phyloP scores from a whole-genome alignment of 2,329 filamentous ascomycete species.

The Nemania sp. region DNA sequence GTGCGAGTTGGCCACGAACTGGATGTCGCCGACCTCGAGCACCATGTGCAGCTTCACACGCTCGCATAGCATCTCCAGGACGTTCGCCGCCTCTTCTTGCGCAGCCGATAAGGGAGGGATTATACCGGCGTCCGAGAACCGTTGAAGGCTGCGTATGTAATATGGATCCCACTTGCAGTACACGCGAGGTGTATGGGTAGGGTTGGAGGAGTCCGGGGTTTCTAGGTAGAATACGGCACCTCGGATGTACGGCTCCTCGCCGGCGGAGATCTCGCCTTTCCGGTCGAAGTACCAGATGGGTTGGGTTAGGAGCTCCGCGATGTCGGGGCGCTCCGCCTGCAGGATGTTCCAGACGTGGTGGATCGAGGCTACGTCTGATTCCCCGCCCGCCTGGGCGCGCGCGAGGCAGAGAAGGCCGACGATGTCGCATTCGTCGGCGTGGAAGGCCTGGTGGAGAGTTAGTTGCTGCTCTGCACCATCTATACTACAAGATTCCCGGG shows the following conservation, averaged over 20 bases:
- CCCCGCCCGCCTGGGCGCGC: slow-evolving; percentile 77
- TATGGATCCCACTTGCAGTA: slow-evolving; percentile 92
- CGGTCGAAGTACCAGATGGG: slow-evolving; percentile 93
- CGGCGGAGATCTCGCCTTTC: slow-evolving; percentile 78
- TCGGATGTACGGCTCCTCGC: slow-evolving; percentile 74
- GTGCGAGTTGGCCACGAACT: slow-evolving; percentile 81
- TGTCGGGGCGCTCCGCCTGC: slow-evolving; percentile 74
- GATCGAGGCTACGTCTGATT: slow-evolving; percentile 77
- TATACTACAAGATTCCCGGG: neutral
- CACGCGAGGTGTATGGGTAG: slow-evolving; percentile 63
- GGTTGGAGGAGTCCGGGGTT: slow-evolving; percentile 45
- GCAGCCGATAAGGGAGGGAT: slow-evolving; percentile 72
- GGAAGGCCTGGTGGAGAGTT: slow-evolving; percentile 56
- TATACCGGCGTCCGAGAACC: slow-evolving; percentile 72
- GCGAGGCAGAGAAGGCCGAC: slow-evolving; percentile 83
- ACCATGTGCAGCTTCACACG: slow-evolving; percentile 80
- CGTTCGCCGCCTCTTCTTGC: slow-evolving; percentile 67
- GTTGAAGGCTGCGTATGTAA: slow-evolving; percentile 74
- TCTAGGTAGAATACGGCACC: slow-evolving; percentile 78
- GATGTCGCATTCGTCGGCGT: slow-evolving; percentile 80
- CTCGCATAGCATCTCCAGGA: slow-evolving; percentile 77
- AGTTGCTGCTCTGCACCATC: neutral
- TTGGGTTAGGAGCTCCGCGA: slow-evolving; percentile 72
- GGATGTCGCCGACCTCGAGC: slow-evolving; percentile 83
- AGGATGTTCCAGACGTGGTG: slow-evolving; percentile 84